Evolutionary conservation across 2,329 filamentous ascomycete species (phyloP).

Genomic region (Incumbomyces lentus): DNA sequence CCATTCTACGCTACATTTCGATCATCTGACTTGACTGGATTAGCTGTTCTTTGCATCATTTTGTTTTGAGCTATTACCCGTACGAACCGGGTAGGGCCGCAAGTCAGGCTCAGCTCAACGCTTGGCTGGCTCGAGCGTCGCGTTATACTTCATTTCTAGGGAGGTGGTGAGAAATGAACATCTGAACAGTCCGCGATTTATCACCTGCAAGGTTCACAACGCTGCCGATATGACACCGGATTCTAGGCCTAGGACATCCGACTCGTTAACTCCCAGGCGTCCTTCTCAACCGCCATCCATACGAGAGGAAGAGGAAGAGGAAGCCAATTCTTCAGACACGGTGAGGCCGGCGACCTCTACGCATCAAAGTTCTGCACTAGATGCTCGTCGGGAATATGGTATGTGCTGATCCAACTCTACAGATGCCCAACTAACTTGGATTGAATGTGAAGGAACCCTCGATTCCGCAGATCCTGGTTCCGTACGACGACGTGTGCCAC

Average conservation of each 20-base stretch:
- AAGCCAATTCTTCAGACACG: neutral
- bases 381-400: conserved; percentile 7
- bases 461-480: conserved; percentile 1
- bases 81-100: no score
- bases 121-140: no score
- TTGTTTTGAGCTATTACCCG: no score
- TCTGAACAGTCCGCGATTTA: no score
- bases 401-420: neutral
- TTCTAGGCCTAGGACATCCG: neutral
- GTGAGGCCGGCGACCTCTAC: neutral
- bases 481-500: neutral
- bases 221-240: neutral
- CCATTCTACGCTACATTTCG: no score
- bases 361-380: neutral
- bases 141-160: no score
- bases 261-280: neutral
- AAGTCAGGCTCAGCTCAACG: no score
- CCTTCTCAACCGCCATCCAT: conserved; percentile 4
- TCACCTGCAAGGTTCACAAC: no score
- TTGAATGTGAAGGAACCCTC: neutral
- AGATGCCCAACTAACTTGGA: neutral
- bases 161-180: no score
- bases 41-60: no score
- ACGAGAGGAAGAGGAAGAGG: conserved; percentile 4
- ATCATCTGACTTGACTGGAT: no score